These are phyloP conservation scores for Stagonosporopsis cucurbitacearum DNA, from an alignment of 2,329 filamentous ascomycete species.

Conservation along the genomic window DNA sequence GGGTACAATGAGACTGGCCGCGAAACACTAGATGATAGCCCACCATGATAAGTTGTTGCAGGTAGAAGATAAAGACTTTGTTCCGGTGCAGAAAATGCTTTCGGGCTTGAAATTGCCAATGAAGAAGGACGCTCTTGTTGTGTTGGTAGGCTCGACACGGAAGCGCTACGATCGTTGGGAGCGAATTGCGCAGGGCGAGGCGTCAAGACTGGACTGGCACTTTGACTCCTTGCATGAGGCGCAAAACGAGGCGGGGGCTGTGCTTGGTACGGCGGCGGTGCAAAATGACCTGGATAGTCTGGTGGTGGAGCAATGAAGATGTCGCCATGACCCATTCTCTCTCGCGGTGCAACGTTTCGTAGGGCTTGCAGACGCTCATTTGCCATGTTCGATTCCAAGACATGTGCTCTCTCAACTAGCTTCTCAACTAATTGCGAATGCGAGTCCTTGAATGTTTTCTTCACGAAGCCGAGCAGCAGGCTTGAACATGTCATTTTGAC, in stretches of 20 bases:
- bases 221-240: slow-evolving; percentile 29
- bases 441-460: slow-evolving; percentile 79
- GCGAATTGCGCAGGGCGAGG: slow-evolving; percentile 30
- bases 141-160: slow-evolving; percentile 16
- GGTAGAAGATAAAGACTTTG: slow-evolving; percentile 27
- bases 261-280: slow-evolving; percentile 14
- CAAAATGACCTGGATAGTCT: slow-evolving; percentile 28
- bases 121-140: slow-evolving; percentile 11
- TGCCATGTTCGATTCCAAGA: slow-evolving; percentile 43
- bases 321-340: slow-evolving; percentile 42
- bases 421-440: slow-evolving; percentile 72
- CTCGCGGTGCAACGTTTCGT: slow-evolving; percentile 38
- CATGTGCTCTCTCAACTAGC: slow-evolving; percentile 46
- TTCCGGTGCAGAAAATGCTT: slow-evolving; percentile 22
- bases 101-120: background rate
- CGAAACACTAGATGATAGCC: slow-evolving; percentile 14
- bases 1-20: slow-evolving; percentile 14
- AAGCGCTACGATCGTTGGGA: slow-evolving; percentile 19
- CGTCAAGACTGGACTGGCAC: slow-evolving; percentile 27
- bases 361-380: slow-evolving; percentile 43
- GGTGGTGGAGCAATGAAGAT: slow-evolving; percentile 47
- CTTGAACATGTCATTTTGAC: slow-evolving; percentile 83
- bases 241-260: slow-evolving; percentile 21
- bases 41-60: slow-evolving; percentile 31
- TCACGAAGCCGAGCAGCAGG: slow-evolving; percentile 77